Conservation (phyloP, 1,284 basidiomycete genomes). For the Entoloma clypeatum region DNA sequence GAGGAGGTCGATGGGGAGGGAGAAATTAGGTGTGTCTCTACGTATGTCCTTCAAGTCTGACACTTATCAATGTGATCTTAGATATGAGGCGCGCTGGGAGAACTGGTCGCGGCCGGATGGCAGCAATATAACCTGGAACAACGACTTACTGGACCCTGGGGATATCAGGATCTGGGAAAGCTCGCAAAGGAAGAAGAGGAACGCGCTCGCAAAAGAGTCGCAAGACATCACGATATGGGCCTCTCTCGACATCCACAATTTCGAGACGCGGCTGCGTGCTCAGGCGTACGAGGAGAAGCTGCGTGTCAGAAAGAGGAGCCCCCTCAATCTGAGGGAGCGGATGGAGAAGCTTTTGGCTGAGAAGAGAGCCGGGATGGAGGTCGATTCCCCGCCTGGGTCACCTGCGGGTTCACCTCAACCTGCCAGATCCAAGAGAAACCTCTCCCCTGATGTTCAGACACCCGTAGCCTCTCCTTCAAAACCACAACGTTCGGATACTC, state of each 20-base stretch:
- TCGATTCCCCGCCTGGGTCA: background rate
- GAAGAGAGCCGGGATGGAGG: slow-evolving; percentile 6
- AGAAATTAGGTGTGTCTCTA: slow-evolving; percentile 25
- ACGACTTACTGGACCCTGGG: slow-evolving; percentile 15
- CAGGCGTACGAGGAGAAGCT: slow-evolving; percentile 45
- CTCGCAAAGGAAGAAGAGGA: slow-evolving; percentile 19
- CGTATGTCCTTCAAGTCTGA: background rate
- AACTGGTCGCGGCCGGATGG: slow-evolving; percentile 34
- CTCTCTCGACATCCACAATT: slow-evolving; percentile 38
- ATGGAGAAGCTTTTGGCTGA: slow-evolving; percentile 15
- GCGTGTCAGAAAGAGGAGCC: slow-evolving; percentile 7
- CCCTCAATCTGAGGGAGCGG: slow-evolving; percentile 2
- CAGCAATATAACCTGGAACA: slow-evolving; percentile 35
- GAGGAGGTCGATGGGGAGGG: slow-evolving; percentile 33
- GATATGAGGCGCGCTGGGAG: slow-evolving; percentile 29
- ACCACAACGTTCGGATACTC: no score
- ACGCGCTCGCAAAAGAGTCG: slow-evolving; percentile 22
- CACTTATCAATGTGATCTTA: slow-evolving; percentile 3
- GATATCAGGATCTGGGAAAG: slow-evolving; percentile 23
- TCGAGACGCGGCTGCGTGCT: slow-evolving; percentile 34
- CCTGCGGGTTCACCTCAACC: background rate
- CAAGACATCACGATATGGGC: slow-evolving; percentile 27
- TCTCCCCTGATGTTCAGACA: no score
- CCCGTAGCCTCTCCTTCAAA: no score
- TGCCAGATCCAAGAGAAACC: no score